Percentiles rank a stretch among this genome's conserved stretches.
Evolutionary conservation across 2,329 filamentous ascomycete genomes (phyloP).

Genomic region (Trichoderma breve): DNA sequence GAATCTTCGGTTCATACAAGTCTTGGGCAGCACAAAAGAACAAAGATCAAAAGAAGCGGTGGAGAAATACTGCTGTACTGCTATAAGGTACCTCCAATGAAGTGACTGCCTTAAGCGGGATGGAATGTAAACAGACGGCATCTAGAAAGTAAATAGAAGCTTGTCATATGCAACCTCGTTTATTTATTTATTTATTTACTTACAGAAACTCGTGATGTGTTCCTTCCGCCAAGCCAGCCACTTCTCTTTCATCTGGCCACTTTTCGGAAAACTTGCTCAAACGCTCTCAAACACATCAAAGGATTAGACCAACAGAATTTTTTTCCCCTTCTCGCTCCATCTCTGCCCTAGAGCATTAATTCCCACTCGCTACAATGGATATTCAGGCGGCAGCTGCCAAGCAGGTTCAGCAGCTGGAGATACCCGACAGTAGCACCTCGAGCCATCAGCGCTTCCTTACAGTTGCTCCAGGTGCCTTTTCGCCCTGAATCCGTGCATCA

Average conservation of each 20-base stretch:
- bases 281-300: constrained; percentile 15
- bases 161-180: not conserved
- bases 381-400: not conserved
- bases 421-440: not conserved
- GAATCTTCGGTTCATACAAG: not conserved
- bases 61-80: not conserved
- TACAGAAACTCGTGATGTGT: not conserved
- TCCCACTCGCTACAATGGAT: not conserved
- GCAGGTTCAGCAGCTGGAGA: not conserved
- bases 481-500: not conserved
- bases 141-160: not conserved
- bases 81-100: not conserved
- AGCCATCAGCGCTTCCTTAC: not conserved
- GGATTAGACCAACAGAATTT: not conserved
- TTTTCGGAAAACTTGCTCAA: constrained; percentile 24
- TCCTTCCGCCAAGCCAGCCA: not conserved
- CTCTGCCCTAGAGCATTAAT: not conserved
- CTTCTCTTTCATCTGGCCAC: not conserved
- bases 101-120: not conserved
- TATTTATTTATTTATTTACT: not conserved
- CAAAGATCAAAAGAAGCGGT: not conserved
- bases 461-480: not conserved
- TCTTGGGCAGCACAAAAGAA: not conserved
- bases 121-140: not conserved
- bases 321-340: not conserved